Percentiles rank a stretch among this genome's conserved stretches.
Evolutionary conservation across 1,284 basidiomycete genomes (phyloP).

Genomic region (Sphaerobolus stellatus): DNA sequence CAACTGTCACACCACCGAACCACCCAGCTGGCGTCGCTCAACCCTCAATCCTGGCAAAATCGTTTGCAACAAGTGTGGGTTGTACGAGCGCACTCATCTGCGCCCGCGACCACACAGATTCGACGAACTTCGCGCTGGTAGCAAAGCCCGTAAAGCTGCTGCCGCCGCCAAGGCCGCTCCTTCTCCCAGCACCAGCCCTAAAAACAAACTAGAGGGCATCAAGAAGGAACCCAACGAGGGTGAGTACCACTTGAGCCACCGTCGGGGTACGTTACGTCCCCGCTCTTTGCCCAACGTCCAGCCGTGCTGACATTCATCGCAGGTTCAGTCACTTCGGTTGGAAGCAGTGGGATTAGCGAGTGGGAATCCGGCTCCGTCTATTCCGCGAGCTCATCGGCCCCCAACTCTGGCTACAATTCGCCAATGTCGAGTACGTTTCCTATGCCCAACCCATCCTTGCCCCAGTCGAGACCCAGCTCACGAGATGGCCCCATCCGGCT

Average conservation of each 20-base stretch:
- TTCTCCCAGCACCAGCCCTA: slow-evolving; percentile 16
- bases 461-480: slow-evolving; percentile 57
- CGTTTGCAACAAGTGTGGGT: slow-evolving; percentile 86
- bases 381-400: slow-evolving; percentile 59
- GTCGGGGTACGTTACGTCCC: slow-evolving; percentile 50
- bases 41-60: slow-evolving; percentile 86
- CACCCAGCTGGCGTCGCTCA: slow-evolving; percentile 78
- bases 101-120: slow-evolving; percentile 77
- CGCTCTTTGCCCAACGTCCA: no score
- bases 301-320: slow-evolving; percentile 40
- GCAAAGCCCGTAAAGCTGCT: slow-evolving; percentile 69
- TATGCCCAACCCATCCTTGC: slow-evolving; percentile 52
- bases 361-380: slow-evolving; percentile 74
- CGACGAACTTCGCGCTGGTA: slow-evolving; percentile 78
- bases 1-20: slow-evolving; percentile 86
- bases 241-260: slow-evolving; percentile 39
- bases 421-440: slow-evolving; percentile 44
- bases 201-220: slow-evolving; percentile 23
- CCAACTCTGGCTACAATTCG: slow-evolving; percentile 65
- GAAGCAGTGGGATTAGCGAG: slow-evolving; percentile 56
- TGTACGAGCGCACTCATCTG: slow-evolving; percentile 82
- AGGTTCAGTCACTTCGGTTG: slow-evolving; percentile 14
- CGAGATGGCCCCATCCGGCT: slow-evolving; percentile 62
- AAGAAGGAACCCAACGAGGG: slow-evolving; percentile 38
- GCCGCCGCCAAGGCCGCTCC: slow-evolving; percentile 40